Conservation (phyloP, 2,329 filamentous ascomycete species). For the Alternaria sp. region DNA sequence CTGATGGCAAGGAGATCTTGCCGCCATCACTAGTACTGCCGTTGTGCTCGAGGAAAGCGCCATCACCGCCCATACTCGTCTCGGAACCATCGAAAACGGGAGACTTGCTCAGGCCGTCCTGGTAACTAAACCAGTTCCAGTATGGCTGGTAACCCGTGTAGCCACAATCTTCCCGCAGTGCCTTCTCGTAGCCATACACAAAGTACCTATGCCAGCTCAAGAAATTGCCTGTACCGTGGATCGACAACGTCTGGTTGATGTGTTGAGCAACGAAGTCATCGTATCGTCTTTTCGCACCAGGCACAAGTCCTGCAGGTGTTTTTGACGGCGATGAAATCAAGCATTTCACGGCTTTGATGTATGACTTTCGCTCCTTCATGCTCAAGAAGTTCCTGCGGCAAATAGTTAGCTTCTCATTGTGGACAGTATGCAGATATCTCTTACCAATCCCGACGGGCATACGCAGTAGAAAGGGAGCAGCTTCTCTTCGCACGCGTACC, state of each 20-base stretch:
- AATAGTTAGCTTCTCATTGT: background rate
- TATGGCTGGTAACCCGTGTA: constrained; percentile 54
- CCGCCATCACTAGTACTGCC: constrained; percentile 28
- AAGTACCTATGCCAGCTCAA: constrained; percentile 51
- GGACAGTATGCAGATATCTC: background rate
- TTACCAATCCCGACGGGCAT: constrained; percentile 29
- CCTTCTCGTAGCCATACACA: constrained; percentile 49
- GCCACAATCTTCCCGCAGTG: constrained; percentile 51
- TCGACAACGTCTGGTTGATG: constrained; percentile 29
- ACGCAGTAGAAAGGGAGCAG: constrained; percentile 24
- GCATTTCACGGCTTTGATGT: constrained; percentile 34
- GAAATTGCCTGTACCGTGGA: constrained; percentile 35
- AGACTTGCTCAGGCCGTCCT: constrained; percentile 39
- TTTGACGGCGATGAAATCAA: constrained; percentile 26
- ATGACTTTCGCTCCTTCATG: constrained; percentile 26
- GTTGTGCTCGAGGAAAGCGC: constrained; percentile 16
- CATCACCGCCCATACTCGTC: constrained; percentile 50
- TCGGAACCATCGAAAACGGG: constrained; percentile 40
- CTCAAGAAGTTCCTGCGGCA: background rate
- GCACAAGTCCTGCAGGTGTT: constrained; percentile 21
- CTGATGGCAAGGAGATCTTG: constrained; percentile 20
- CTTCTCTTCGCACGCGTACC: constrained; percentile 12
- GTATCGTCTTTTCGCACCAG: constrained; percentile 37
- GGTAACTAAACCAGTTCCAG: constrained; percentile 57
- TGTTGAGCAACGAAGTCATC: constrained; percentile 42